Evolutionary conservation across 495 filamentous ascomycete genomes (phyloP).

Genomic region (Penicillium salamii): DNA sequence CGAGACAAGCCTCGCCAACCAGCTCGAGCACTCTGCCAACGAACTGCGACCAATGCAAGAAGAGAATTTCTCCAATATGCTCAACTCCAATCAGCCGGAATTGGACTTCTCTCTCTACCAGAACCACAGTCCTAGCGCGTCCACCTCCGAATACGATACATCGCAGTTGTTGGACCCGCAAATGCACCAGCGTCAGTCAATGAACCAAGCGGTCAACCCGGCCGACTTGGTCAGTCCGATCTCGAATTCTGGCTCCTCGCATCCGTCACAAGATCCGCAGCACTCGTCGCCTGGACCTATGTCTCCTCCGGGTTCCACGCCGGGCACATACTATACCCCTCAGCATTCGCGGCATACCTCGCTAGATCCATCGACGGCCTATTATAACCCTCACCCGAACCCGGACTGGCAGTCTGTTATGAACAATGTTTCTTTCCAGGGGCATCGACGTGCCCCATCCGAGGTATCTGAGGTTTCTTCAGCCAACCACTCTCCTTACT

Average conservation of each 20-base stretch:
- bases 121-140: constrained; percentile 30
- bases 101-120: constrained; percentile 43
- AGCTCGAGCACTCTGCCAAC: constrained; percentile 30
- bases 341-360: constrained; percentile 77
- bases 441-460: constrained; percentile 79
- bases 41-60: constrained; percentile 27
- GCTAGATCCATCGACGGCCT: constrained; percentile 73
- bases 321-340: constrained; percentile 52
- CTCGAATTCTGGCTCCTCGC: constrained; percentile 68
- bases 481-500: constrained; percentile 77
- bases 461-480: constrained; percentile 88
- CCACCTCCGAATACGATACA: constrained; percentile 35
- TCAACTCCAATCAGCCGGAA: constrained; percentile 34
- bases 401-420: constrained; percentile 68
- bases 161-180: constrained; percentile 48
- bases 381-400: constrained; percentile 57
- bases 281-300: constrained; percentile 49
- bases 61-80: constrained; percentile 39
- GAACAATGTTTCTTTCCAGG: constrained; percentile 61
- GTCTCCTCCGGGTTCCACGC: constrained; percentile 54
- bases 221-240: constrained; percentile 70
- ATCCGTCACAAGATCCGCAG: constrained; percentile 61
- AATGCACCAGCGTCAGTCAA: constrained; percentile 35
- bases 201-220: constrained; percentile 55
- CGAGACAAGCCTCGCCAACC: constrained; percentile 33